Base-by-base conservation (phyloP, 768 basidiomycete genomes). In the Leccinum incarnatum region DNA sequence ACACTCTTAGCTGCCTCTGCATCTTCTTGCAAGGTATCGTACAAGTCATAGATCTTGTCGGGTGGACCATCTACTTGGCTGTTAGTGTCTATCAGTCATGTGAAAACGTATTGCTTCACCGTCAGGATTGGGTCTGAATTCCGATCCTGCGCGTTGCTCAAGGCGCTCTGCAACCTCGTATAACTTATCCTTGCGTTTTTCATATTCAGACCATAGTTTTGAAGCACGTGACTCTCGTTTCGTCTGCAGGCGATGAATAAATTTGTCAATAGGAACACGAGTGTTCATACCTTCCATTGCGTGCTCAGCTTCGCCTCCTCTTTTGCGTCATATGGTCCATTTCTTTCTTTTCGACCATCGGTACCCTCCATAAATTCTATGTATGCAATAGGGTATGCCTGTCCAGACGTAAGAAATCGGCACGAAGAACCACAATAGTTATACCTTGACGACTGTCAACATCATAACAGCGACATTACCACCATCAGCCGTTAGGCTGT, bases 401-500 rank as follows among this genome's bases (percentile, higher is more conserved):
- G 29, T 19, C 46, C 48, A 27, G 51, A 45, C 6, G 27, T 66
- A 32, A 58, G 27, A 34, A 59, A 27, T 21, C 21, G 12, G 19
- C 3, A 40, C 15, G 5, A 40, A 21, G 9, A 34, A 49, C 19
- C 21, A 46, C n/a, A 36, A 17, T 15, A 12, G 5, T 27, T 65
- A 37, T 46, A 89, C 85, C 77, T 89, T 91, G 2, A 80, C 75
- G 19, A 98, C 75, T 17, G 85, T 78, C 9, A 97, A 60, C 67
- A 94, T 88, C 80, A 95, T 78, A 8, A 87, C 79, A 7, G 88
- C 77, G 0, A 96, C 81, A 7, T 78, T 62, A 0, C 96, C 97
- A 0, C 97, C 97, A 65, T 95, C 91, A 0, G 85, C 70, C 1
- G 87, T 87, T 52, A 99, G 73, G 67, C 89, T 91, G 57, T 86